Conservation (phyloP, 2,329 filamentous ascomycete genomes). For the Claviceps sp. region DNA sequence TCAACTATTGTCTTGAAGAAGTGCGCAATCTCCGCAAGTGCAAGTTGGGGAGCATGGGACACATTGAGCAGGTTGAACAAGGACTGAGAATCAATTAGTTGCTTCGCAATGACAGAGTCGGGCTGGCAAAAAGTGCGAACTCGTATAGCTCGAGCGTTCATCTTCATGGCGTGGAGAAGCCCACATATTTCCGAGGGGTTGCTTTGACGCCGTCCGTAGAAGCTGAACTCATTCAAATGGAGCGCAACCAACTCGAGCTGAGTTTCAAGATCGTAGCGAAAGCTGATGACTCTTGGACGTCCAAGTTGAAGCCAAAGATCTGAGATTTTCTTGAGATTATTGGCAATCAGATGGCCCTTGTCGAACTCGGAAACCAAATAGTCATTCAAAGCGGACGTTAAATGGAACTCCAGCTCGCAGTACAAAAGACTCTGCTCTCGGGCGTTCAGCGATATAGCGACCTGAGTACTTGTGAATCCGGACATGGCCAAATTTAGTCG, state of each 20-base stretch:
- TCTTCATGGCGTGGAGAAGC: constrained; percentile 37
- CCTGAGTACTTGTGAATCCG: constrained; percentile 10
- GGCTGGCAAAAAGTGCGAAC: constrained; percentile 45
- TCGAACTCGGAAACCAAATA: constrained; percentile 41
- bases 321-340: constrained; percentile 36
- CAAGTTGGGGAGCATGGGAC: constrained; percentile 27
- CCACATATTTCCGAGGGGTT: constrained; percentile 29
- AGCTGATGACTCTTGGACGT: constrained; percentile 40
- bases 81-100: constrained; percentile 38
- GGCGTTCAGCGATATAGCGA: constrained; percentile 37
- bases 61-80: constrained; percentile 36
- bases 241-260: constrained; percentile 40
- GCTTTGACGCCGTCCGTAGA: constrained; percentile 35
- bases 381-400: constrained; percentile 36
- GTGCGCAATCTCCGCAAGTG: constrained; percentile 34
- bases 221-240: constrained; percentile 39
- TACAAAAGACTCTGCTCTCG: constrained; percentile 46
- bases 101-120: constrained; percentile 43
- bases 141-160: constrained; percentile 37
- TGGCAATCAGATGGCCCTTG: constrained; percentile 38
- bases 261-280: constrained; percentile 46
- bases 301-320: constrained; percentile 39
- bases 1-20: constrained; percentile 42
- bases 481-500: neutral
- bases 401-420: constrained; percentile 42